Base-by-base conservation (phyloP, 192 early-diverging fungal species). In the Backusella liffmaniae region DNA sequence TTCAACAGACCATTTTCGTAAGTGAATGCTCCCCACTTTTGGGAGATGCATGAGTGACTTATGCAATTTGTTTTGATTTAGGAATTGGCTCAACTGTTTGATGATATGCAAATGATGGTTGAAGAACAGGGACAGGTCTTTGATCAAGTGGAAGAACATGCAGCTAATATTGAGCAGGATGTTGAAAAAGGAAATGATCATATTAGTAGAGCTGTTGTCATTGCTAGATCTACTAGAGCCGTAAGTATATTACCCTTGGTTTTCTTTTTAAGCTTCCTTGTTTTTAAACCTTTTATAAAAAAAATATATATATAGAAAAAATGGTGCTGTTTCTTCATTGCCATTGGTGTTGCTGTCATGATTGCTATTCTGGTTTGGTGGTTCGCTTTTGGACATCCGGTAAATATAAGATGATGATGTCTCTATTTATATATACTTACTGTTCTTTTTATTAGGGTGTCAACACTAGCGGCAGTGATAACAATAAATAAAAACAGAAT, bases 71-170 rank as follows among this genome's bases (percentile, higher is more conserved):
- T 49, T 49, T 49, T 49, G 8, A 15, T 70, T 15, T 80, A 92
- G 89, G 94, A 96, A 89, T 85, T 96, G 36, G 92, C 93, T 79
- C 89, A 94, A 85, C 82, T 96, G 69, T 96, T 95, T 75, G 89
- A 91, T 59, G 95, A 96, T 76, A 95, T 96, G 93, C 86, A 92
- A 67, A 91, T 94, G n/a, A 81, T 95, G 26, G 92, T 95, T 8
- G 85, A 87, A 41, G 88, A 89, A 5, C 94, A 95, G 72, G 95
- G 89, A 18, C 88, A 93, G n/a, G 77, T 91, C 35, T 77, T 96
- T 44, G 84, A 93, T 71, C 83, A 88, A 46, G 91, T 95, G 29
- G 93, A 92, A 80, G 76, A 84, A 12, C 85, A 94, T 73, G 87
- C 90, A 1, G 75, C 85, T 8, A 68, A 56, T 18, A 69, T 71